Evolutionary conservation across 495 filamentous ascomycete genomes (phyloP).

Genomic region (Penicillium alfredii): DNA sequence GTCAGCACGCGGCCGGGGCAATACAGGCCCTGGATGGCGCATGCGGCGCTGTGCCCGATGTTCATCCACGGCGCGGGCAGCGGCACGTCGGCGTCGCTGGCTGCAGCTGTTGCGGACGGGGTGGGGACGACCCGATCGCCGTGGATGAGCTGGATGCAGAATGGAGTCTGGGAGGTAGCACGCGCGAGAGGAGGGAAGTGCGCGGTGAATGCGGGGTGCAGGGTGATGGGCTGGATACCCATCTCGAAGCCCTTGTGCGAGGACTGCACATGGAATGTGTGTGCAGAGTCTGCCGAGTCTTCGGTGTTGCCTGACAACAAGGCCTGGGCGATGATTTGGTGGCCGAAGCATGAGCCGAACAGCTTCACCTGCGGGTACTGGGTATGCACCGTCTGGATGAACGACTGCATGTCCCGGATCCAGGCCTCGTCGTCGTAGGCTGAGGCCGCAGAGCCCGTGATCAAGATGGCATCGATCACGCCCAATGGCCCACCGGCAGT

Average conservation of each 20-base stretch:
- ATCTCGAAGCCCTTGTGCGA: conserved; percentile 32
- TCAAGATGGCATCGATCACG: conserved; percentile 35
- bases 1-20: conserved; percentile 30
- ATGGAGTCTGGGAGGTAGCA: conserved; percentile 7
- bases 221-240: conserved; percentile 31
- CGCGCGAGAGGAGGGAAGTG: conserved; percentile 20
- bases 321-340: conserved; percentile 42
- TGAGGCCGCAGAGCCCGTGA: conserved; percentile 34
- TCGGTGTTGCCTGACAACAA: conserved; percentile 17
- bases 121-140: conserved; percentile 29
- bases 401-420: conserved; percentile 26
- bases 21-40: conserved; percentile 39
- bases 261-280: conserved; percentile 19
- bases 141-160: conserved; percentile 31
- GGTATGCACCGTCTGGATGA: conserved; percentile 29
- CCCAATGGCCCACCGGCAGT: conserved; percentile 10
- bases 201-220: conserved; percentile 24
- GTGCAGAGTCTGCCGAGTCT: neutral
- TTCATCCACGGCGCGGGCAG: conserved; percentile 27
- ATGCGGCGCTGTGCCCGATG: conserved; percentile 27
- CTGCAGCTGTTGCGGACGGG: conserved; percentile 3
- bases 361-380: conserved; percentile 39
- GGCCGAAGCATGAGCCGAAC: conserved; percentile 47
- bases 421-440: conserved; percentile 34
- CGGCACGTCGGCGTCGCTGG: conserved; percentile 2